Percentiles rank a stretch among this genome's conserved stretches.
Conservation (phyloP, 1,284 basidiomycete genomes). For the Malassezia yamatoensis region DNA sequence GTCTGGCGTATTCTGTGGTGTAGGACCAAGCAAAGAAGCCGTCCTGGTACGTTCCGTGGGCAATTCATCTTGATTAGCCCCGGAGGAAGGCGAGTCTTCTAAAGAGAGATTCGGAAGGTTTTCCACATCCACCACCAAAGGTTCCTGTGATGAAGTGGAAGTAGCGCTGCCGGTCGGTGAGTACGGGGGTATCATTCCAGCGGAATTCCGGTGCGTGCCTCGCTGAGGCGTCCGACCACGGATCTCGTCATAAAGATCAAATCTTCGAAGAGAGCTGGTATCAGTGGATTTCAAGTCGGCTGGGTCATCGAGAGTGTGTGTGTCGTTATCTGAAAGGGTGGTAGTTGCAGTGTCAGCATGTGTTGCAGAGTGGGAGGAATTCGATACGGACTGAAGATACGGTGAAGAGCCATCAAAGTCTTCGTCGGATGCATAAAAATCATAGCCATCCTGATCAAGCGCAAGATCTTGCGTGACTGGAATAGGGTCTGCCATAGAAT, state of each 20-base stretch:
- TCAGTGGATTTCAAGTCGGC: neutral
- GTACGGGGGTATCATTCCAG: constrained; percentile 1
- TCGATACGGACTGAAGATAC: constrained; percentile 8
- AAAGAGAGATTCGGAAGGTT: constrained; percentile 27
- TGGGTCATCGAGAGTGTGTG: neutral
- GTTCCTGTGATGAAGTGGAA: neutral
- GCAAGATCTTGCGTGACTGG: constrained; percentile 11
- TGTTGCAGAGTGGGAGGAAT: neutral
- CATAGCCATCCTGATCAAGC: constrained; percentile 14
- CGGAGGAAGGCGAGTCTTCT: constrained; percentile 14
- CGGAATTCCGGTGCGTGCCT: neutral
- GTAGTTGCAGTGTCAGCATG: neutral
- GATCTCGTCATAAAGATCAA: neutral
- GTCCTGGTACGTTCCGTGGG: neutral
- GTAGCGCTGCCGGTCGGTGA: neutral
- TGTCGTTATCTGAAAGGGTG: neutral
- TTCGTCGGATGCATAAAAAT: constrained; percentile 13
- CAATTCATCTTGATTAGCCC: constrained; percentile 7
- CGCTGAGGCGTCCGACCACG: neutral
- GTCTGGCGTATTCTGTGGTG: constrained; percentile 43
- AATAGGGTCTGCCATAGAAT: constrained; percentile 10
- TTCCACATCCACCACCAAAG: constrained; percentile 32
- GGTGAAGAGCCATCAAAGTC: neutral
- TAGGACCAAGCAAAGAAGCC: constrained; percentile 25
- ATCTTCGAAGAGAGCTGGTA: neutral